Base-by-base conservation (phyloP, 352 stramenopile genomes). In the Phytophthora meadii region DNA sequence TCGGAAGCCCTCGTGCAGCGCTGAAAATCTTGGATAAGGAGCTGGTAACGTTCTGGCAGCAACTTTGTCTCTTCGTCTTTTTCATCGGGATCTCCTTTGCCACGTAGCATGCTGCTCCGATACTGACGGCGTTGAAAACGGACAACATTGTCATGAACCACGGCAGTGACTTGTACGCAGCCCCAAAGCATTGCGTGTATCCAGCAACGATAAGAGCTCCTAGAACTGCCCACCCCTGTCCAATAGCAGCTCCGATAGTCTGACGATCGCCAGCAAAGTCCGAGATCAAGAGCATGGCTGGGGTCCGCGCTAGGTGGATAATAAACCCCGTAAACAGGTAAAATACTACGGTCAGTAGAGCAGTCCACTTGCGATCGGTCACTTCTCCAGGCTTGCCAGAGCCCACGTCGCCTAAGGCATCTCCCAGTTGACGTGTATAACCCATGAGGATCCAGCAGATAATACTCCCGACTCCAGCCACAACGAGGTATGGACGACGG, bases 291-390 rank as follows among this genome's bases (percentile, higher is more conserved):
- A 88, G 30, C 45, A 77, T 68, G n/a, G 65, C 65, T 22, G 77
- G 74, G 3, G 65, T 80, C 51, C 77, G 66, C 9, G 74, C 74
- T 17, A 88, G n/a, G 49, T 88, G 82, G 41, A 86, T 67, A 27
- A 68, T 79, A 25, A 88, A 63, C 49, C 82, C 79, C 74, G 86
- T 88, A 72, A 72, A 88, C 4, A 72, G 59, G 71, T 88, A 87
- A 60, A 83, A 84, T 83, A 86, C 46, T 34, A 86, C 64, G 2
- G 63, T 82, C 25, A 88, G 70, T 19, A 80, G 28, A 4, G 74
- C 52, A 4, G 79, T 88, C 68, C 72, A 88, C 5, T 61, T 74
- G 51, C 71, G 79, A 41, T 71, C 58, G 7, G 58, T 76, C n/a
- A 53, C 36, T 46, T 68, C 62, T 34, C 65, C 75, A 1, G 24